Evolutionary conservation across 768 basidiomycete genomes (phyloP), one percentile per base, ranked within the genome.

Genomic region (Boletus sp.): DNA sequence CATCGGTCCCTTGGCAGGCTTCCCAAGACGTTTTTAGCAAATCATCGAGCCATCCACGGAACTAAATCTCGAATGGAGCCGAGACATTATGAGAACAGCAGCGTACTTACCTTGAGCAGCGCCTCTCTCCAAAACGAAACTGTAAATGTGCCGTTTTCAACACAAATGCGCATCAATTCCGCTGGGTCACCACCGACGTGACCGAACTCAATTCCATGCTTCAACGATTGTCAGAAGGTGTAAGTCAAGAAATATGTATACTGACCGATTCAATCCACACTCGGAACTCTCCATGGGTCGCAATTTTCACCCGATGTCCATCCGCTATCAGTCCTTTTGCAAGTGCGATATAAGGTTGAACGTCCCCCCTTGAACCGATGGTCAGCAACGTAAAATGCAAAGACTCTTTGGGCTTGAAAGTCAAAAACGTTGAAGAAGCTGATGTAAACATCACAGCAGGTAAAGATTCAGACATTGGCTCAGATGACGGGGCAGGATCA

Each of bases 21-120:
- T 93, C 88, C 94, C 95, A 98, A 2, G 94, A 90, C 0, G 93
- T 93, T 70, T 86, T 87, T 43, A 99, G 81, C 8, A 99, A 79
- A 68, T 99, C 97, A 66, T 99, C 97, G 37, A 98, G 76, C 96
- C 96, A 98, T 10, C 93, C 94, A 49, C 97, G 88, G 76, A 98
- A 98, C 90, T 96, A 67, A 29, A 41, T 56, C 25, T 44, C 38
- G 50, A 33, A 29, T 35, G 55, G 27, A 63, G 58, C 37, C 46
- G 29, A 35, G 37, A 35, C 10, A 41, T 44, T 14, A 32, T 42
- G 40, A 53, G 25, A 47, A 42, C 50, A 56, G 39, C 47, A 30
- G 27, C 33, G 32, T 27, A n/a, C 66, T 38, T 54, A 91, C 93
- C 83, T 93, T 97, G 57, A 83, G 77, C 35, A 98, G 69, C 11